These are phyloP conservation scores for Cytidiella melzeri DNA, from an alignment of 768 basidiomycete species.

Conservation along the genomic window DNA sequence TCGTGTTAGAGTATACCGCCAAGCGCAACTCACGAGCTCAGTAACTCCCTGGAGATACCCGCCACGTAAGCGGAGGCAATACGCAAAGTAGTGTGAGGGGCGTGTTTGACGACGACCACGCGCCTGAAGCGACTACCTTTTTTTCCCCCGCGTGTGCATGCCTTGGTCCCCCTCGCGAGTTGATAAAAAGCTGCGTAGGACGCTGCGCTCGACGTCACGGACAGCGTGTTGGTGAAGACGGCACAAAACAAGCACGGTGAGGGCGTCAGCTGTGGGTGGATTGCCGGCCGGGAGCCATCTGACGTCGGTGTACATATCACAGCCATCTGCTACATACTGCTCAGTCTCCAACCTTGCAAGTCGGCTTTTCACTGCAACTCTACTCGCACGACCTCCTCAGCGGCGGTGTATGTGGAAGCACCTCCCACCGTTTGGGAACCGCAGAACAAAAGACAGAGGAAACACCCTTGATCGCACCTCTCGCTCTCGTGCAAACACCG, in stretches of 20 bases:
- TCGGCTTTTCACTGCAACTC: conserved; percentile 2
- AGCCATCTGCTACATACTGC: neutral
- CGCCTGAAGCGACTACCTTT: neutral
- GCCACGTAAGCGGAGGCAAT: neutral
- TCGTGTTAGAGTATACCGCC: too few relatives aligned
- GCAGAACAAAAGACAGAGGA: conserved; percentile 11
- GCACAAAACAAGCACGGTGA: neutral
- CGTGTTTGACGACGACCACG: neutral
- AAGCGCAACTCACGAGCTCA: too few relatives aligned
- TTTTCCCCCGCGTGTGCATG: neutral
- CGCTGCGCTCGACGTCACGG: neutral
- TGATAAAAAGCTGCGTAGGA: neutral
- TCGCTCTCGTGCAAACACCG: conserved; percentile 13
- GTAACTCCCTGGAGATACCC: too few relatives aligned
- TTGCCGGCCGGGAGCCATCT: neutral
- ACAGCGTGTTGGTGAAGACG: neutral
- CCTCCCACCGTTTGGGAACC: conserved; percentile 12
- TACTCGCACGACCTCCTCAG: conserved; percentile 6
- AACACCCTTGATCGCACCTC: conserved; percentile 9
- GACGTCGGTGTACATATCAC: neutral
- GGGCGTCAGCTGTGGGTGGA: neutral
- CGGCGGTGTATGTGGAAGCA: conserved; percentile 15
- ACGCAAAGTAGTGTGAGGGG: neutral
- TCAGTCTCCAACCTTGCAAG: neutral
- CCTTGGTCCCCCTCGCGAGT: neutral